Percentiles rank a stretch among this genome's conserved stretches.
Conservation (phyloP, 306 rosid genomes). For the Ochetophila trinervis region DNA sequence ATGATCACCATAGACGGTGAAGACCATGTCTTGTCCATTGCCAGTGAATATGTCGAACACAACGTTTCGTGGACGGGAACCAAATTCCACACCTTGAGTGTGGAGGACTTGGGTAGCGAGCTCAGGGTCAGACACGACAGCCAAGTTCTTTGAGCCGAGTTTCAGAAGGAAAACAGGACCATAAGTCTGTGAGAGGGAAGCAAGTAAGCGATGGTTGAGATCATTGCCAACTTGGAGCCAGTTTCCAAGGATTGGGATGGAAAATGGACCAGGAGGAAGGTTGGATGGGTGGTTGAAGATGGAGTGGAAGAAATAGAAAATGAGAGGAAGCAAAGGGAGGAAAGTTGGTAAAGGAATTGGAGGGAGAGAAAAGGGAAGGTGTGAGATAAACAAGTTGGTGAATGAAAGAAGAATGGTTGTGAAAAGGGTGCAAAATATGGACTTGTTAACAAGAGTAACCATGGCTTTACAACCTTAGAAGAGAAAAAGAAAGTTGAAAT, state of each 20-base stretch:
- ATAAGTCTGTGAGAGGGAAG: slow-evolving; percentile 52
- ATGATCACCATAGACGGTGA: slow-evolving; percentile 67
- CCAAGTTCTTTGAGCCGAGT: slow-evolving; percentile 69
- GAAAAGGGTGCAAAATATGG: slow-evolving; percentile 29
- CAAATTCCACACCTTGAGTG: slow-evolving; percentile 72
- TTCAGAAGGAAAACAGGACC: slow-evolving; percentile 65
- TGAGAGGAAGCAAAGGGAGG: slow-evolving; percentile 7
- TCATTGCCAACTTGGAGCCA: slow-evolving; percentile 90
- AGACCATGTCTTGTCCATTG: slow-evolving; percentile 88
- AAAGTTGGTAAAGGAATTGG: not conserved
- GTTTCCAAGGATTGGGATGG: slow-evolving; percentile 73
- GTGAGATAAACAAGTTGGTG: slow-evolving; percentile 22
- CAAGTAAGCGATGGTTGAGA: slow-evolving; percentile 65
- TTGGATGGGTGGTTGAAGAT: slow-evolving; percentile 11
- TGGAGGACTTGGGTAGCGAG: slow-evolving; percentile 75
- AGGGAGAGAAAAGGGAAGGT: slow-evolving; percentile 14
- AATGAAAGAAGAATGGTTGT: slow-evolving; percentile 22
- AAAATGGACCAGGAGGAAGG: slow-evolving; percentile 64
- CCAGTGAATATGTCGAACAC: slow-evolving; percentile 81
- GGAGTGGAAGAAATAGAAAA: slow-evolving; percentile 24
- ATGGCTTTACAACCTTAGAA: slow-evolving; percentile 25
- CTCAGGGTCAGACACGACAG: slow-evolving; percentile 61
- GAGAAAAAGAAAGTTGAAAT: not conserved
- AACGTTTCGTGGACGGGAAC: slow-evolving; percentile 68
- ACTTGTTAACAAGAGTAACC: slow-evolving; percentile 30